Conservation (phyloP, 306 rosid genomes). For the Quercus glauca region DNA sequence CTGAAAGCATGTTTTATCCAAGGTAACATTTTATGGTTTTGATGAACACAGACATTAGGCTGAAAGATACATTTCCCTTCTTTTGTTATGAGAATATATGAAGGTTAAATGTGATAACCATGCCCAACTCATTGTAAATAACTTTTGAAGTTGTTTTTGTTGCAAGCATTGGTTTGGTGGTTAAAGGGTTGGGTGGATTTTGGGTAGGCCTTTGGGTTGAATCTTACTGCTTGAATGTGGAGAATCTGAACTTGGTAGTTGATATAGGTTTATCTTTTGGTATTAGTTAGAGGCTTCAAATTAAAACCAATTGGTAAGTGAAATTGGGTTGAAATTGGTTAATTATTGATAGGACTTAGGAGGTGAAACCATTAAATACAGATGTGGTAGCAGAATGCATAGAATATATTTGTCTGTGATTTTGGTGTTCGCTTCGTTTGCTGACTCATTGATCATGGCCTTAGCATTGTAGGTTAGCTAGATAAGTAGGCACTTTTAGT, state of each 20-base stretch:
- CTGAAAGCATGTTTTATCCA: constrained; percentile 66
- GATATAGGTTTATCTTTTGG: neutral
- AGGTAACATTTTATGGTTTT: constrained; percentile 37
- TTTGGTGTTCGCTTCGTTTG: neutral
- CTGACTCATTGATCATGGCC: neutral
- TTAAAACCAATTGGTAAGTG: neutral
- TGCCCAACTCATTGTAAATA: neutral
- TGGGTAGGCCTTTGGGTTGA: neutral
- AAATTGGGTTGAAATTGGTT: neutral
- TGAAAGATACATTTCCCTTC: neutral
- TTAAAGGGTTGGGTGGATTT: neutral
- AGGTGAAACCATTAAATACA: neutral
- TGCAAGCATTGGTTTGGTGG: neutral
- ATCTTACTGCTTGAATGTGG: neutral
- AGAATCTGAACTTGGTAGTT: neutral
- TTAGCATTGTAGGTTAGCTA: neutral
- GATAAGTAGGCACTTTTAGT: neutral
- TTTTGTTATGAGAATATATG: too few species aligned
- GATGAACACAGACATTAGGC: neutral
- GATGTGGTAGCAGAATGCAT: neutral
- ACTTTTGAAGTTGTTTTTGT: neutral
- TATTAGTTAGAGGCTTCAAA: neutral
- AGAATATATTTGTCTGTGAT: neutral
- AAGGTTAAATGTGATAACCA: too few species aligned
- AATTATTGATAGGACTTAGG: too few species aligned